Percentiles rank a stretch among this genome's conserved stretches.
Evolutionary conservation across 2,329 filamentous ascomycete species (phyloP).

Genomic region (Colletotrichum falcatum): DNA sequence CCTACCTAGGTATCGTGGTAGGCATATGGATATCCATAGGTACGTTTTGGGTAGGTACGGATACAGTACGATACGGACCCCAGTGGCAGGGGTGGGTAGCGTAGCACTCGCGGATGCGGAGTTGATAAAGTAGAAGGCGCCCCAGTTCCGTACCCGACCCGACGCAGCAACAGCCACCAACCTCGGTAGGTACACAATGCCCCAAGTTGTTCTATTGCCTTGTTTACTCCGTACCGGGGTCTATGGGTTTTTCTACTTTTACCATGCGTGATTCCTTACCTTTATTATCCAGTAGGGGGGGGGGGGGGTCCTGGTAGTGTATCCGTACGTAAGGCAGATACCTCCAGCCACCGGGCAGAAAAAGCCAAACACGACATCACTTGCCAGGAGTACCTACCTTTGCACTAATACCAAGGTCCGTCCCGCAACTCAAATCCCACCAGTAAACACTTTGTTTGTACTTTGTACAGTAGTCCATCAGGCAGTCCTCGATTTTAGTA

Average conservation of each 20-base stretch:
- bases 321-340: too few relatives aligned
- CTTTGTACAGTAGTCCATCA: neutral
- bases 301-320: too few relatives aligned
- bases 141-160: neutral
- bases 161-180: neutral
- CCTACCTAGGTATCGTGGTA: neutral
- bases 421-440: conserved; percentile 2
- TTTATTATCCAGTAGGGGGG: too few relatives aligned
- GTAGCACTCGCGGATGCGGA: neutral
- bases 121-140: neutral
- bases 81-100: neutral
- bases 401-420: neutral
- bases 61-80: neutral
- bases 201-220: neutral
- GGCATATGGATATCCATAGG: too few relatives aligned
- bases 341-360: conserved; percentile 20
- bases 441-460: conserved; percentile 9
- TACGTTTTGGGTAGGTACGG: neutral
- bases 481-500: too few relatives aligned
- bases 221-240: neutral
- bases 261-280: too few relatives aligned
- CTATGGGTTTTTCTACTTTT: too few relatives aligned
- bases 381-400: too few relatives aligned
- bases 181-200: too few relatives aligned
- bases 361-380: conserved; percentile 2